A percentile compares a stretch with the other conserved stretches of the same genome.
Conservation (phyloP, 352 stramenopile genomes). For the Phytophthora palmivora region DNA sequence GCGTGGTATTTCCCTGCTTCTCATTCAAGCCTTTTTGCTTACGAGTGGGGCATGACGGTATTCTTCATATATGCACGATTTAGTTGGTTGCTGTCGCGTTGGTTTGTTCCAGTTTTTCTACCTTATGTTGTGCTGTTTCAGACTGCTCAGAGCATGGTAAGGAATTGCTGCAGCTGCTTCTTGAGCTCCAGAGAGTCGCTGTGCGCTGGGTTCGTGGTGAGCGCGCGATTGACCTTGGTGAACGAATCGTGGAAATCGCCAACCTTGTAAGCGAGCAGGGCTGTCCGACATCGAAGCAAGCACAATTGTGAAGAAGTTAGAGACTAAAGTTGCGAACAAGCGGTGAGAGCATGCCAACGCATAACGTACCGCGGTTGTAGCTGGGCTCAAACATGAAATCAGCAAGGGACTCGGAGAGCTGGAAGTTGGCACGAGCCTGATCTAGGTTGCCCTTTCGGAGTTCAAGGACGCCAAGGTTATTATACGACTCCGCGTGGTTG, state of each 20-base stretch:
- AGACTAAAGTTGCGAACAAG: not conserved
- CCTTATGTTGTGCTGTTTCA: not conserved
- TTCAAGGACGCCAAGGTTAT: slow-evolving; percentile 93
- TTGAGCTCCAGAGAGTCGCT: slow-evolving; percentile 91
- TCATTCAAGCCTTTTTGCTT: slow-evolving; percentile 26
- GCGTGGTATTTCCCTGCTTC: slow-evolving; percentile 23
- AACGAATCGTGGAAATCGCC: slow-evolving; percentile 93
- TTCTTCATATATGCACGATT: slow-evolving; percentile 54
- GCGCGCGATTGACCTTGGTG: slow-evolving; percentile 85
- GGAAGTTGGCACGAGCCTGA: slow-evolving; percentile 85
- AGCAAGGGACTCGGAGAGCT: slow-evolving; percentile 76
- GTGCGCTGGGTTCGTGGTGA: slow-evolving; percentile 83
- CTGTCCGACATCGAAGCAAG: slow-evolving; percentile 33
- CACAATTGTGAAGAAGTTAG: slow-evolving; percentile 4
- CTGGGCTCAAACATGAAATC: slow-evolving; percentile 93
- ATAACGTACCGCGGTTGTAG: slow-evolving; percentile 84
- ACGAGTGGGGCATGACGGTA: slow-evolving; percentile 32
- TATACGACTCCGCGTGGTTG: slow-evolving; percentile 93
- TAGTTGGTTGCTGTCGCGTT: slow-evolving; percentile 33
- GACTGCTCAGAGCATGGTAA: slow-evolving; percentile 68
- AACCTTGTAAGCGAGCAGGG: slow-evolving; percentile 90
- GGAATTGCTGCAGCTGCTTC: slow-evolving; percentile 86
- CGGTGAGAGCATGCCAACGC: not conserved
- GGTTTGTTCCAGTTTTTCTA: slow-evolving; percentile 19
- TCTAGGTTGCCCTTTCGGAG: slow-evolving; percentile 90